Percentiles rank a stretch among this genome's conserved stretches.
phyloP scores from a whole-genome alignment of 345 rosid species.

The Reutealis trisperma region DNA sequence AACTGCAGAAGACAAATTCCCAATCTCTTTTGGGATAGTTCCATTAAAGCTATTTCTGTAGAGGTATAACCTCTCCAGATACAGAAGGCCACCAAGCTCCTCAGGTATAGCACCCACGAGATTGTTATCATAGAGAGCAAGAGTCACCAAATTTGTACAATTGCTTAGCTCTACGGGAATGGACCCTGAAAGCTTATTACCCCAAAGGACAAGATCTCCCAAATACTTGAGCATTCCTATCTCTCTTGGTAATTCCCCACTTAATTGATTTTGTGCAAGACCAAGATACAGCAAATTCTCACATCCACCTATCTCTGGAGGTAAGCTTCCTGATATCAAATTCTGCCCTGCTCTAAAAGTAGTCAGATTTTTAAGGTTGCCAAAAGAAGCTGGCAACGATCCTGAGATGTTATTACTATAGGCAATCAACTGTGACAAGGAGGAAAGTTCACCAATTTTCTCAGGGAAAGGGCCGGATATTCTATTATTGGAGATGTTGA shows the following conservation, averaged over 20 bases:
- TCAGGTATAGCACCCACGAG: conserved; percentile 64
- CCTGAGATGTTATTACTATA: conserved; percentile 79
- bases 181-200: conserved; percentile 66
- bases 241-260: conserved; percentile 66
- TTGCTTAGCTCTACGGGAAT: conserved; percentile 73
- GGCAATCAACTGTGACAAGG: conserved; percentile 57
- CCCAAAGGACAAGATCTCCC: conserved; percentile 69
- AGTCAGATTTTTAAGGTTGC: conserved; percentile 57
- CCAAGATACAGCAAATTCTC: conserved; percentile 65
- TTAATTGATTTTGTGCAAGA: conserved; percentile 75
- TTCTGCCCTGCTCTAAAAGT: conserved; percentile 84
- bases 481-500: conserved; percentile 73
- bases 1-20: conserved; percentile 61
- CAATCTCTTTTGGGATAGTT: conserved; percentile 75
- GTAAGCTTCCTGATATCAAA: conserved; percentile 76
- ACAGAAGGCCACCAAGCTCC: conserved; percentile 59
- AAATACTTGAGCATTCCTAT: conserved; percentile 66
- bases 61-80: conserved; percentile 52
- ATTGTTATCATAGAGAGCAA: conserved; percentile 81
- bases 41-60: conserved; percentile 73
- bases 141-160: conserved; percentile 56
- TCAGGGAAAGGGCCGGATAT: conserved; percentile 70
- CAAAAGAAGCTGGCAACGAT: conserved; percentile 60
- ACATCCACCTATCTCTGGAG: conserved; percentile 71
- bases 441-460: conserved; percentile 64